Conservation (phyloP, 495 filamentous ascomycete genomes). For the Parmelia sp. region DNA sequence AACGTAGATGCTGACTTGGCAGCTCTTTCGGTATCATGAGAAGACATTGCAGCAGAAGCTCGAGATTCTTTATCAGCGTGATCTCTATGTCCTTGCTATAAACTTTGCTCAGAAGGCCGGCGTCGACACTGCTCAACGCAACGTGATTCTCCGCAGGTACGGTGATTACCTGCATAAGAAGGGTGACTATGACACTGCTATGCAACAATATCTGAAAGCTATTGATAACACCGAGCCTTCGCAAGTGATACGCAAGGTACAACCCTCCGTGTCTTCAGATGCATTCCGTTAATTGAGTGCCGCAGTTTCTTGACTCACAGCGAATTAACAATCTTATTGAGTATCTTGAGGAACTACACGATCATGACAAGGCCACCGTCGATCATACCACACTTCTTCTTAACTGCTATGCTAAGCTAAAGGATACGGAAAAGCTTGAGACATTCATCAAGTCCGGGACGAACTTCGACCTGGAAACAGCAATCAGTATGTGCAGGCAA, state of each 20-base stretch:
- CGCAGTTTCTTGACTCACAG: conserved; percentile 85
- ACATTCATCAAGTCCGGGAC: conserved; percentile 94
- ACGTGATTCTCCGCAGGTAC: conserved; percentile 86
- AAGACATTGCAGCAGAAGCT: conserved; percentile 85
- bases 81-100: conserved; percentile 85
- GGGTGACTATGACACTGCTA: conserved; percentile 89
- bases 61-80: conserved; percentile 89
- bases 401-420: conserved; percentile 96
- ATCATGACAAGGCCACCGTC: conserved; percentile 87
- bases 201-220: conserved; percentile 95
- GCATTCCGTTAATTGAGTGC: conserved; percentile 22
- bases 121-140: conserved; percentile 69
- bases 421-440: conserved; percentile 91
- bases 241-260: conserved; percentile 83
- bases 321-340: conserved; percentile 95
- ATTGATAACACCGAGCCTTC: conserved; percentile 94
- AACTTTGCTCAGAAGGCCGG: conserved; percentile 87
- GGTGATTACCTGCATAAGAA: conserved; percentile 95
- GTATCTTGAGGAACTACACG: conserved; percentile 93
- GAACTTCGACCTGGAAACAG: conserved; percentile 95
- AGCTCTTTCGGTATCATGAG: conserved; percentile 88
- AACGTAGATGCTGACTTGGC: conserved; percentile 22
- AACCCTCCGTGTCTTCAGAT: conserved; percentile 13
- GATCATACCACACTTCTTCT: conserved; percentile 92
- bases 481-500: conserved; percentile 95